Conservation (phyloP, 2,329 filamentous ascomycete genomes). For the Microcyclosporella mali region DNA sequence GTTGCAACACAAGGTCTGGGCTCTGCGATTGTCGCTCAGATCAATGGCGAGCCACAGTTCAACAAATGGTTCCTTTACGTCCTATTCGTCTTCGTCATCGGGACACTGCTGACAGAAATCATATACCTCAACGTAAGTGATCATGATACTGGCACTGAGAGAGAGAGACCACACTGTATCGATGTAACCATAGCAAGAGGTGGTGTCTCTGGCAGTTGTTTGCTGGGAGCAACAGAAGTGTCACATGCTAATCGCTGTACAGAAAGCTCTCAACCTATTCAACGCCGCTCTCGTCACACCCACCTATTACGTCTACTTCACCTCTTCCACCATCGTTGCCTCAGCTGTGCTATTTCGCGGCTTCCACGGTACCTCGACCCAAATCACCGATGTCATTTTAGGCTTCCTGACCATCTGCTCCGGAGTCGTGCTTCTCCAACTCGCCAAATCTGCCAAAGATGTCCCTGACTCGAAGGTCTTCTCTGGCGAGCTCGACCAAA, state of each 20-base stretch:
- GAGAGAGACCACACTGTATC: too few species aligned
- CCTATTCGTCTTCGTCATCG: constrained; percentile 79
- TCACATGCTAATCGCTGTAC: constrained; percentile 9
- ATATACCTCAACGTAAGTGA: constrained; percentile 87
- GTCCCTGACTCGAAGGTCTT: constrained; percentile 92
- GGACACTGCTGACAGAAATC: constrained; percentile 87
- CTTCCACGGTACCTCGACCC: constrained; percentile 76
- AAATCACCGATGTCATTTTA: constrained; percentile 83
- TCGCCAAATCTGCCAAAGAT: constrained; percentile 98
- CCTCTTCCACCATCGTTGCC: constrained; percentile 87
- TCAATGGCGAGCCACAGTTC: constrained; percentile 75
- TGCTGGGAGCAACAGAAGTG: neutral
- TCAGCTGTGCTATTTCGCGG: constrained; percentile 88
- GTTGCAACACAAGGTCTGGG: constrained; percentile 91
- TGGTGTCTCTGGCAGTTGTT: too few species aligned
- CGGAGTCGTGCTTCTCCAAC: constrained; percentile 83
- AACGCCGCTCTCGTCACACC: constrained; percentile 95
- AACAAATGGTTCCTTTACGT: constrained; percentile 98
- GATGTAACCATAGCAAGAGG: too few species aligned
- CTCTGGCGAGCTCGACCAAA: constrained; percentile 85
- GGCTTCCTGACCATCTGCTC: constrained; percentile 92
- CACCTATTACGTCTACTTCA: constrained; percentile 98
- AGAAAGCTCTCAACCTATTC: constrained; percentile 98
- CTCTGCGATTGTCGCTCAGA: constrained; percentile 82
- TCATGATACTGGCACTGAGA: neutral